A percentile compares a stretch with the other conserved stretches of the same genome.
These are phyloP conservation scores for Pseudoturritis turrita DNA, from an alignment of 345 rosid genomes.

Conservation along the genomic window DNA sequence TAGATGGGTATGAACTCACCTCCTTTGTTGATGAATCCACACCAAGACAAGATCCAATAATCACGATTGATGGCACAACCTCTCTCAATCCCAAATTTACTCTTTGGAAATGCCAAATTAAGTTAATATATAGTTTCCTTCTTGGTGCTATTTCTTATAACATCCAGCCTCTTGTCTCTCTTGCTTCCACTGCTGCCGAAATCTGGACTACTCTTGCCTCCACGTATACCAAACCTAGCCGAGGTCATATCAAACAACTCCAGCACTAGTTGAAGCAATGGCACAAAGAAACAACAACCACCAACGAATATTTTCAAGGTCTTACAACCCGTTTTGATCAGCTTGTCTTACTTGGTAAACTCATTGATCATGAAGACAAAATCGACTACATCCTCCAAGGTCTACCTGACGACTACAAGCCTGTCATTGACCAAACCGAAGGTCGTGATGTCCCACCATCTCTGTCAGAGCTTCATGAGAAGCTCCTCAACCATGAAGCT, in stretches of 20 bases:
- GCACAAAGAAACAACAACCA: background rate
- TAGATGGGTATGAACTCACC: background rate
- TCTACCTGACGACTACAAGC: background rate
- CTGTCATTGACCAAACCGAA: too few species aligned
- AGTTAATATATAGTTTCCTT: too few species aligned
- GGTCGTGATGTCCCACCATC: background rate
- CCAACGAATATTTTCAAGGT: background rate
- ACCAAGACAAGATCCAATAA: too few species aligned
- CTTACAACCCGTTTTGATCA: too few species aligned
- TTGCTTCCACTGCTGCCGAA: background rate
- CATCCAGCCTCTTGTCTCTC: background rate
- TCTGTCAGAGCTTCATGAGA: too few species aligned
- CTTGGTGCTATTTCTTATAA: background rate
- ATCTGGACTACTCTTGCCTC: background rate
- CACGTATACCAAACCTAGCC: background rate
- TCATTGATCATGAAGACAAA: too few species aligned
- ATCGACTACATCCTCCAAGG: background rate
- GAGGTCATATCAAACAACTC: background rate
- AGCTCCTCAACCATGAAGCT: background rate
- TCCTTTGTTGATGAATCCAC: too few species aligned
- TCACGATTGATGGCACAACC: too few species aligned
- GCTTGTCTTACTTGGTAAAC: background rate
- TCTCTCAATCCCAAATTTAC: too few species aligned
- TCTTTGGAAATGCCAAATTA: background rate
- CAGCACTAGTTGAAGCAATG: background rate